phyloP scores from a whole-genome alignment of 139 green algal genomes.

The Medakamo hakoo region DNA sequence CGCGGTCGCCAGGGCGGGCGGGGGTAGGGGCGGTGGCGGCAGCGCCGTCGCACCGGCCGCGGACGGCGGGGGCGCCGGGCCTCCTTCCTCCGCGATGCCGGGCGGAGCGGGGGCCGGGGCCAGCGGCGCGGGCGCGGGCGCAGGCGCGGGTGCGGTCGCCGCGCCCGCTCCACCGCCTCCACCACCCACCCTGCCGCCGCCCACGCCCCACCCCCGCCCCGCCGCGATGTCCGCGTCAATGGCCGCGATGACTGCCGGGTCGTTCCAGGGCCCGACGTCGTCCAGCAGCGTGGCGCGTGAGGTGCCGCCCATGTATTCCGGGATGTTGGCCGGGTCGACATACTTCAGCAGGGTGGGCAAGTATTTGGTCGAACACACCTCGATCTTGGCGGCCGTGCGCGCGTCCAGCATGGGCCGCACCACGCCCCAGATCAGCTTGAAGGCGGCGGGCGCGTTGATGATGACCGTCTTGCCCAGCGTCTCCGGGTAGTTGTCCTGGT shows the following conservation, averaged over 20 bases:
- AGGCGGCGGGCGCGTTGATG: slow-evolving; percentile 65
- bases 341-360: slow-evolving; percentile 45
- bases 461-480: slow-evolving; percentile 64
- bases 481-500: slow-evolving; percentile 76
- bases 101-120: not conserved
- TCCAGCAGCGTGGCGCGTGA: slow-evolving; percentile 47
- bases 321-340: slow-evolving; percentile 55
- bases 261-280: slow-evolving; percentile 65
- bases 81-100: slow-evolving; percentile 3
- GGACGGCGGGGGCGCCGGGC: not conserved
- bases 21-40: too few relatives aligned
- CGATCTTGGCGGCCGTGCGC: slow-evolving; percentile 64
- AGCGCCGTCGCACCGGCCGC: not conserved
- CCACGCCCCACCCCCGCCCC: not conserved
- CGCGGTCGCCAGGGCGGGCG: too few relatives aligned
- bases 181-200: not conserved
- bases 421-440: slow-evolving; percentile 49
- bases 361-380: slow-evolving; percentile 58
- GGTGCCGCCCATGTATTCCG: slow-evolving; percentile 56
- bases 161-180: too few relatives aligned
- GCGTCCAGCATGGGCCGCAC: slow-evolving; percentile 59
- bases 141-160: too few relatives aligned
- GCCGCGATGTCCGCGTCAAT: slow-evolving; percentile 10
- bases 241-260: slow-evolving; percentile 28
- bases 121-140: not conserved